Evolutionary conservation across 2,329 filamentous ascomycete species (phyloP), one percentile per base, ranked within the genome.

Genomic region (Ceratocystis ficicola): DNA sequence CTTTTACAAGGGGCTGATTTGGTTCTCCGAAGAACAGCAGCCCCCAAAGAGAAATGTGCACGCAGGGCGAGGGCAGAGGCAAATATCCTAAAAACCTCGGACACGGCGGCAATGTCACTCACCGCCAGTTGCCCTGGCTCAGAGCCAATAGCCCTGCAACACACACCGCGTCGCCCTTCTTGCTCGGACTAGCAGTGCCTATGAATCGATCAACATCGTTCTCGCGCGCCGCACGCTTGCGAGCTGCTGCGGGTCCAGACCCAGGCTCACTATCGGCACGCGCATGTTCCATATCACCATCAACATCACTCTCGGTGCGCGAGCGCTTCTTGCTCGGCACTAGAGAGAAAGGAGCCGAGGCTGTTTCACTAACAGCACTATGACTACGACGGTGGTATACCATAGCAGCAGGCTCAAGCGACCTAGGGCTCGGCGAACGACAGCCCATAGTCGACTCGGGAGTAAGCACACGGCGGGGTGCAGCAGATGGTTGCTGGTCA

Each of bases 111-210:
- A 20, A 62, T 65, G 50, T 44, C 28, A 61, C 55, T 64, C 59
- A 69, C 64, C 64, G 64, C 91, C 92, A 96, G 72, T 90, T 90
- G n/a, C 92, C 93, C 76, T 95, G 89, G 71, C 90, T 95, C 59
- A 97, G 79, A 63, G 89, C 93, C 69, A 96, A 75, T 69, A 97
- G 76, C n/a, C 90, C 90, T 65, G 93, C 90, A 60, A 96, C 87
- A 72, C 90, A 95, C 73, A 95, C 90, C 74, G 95, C 80, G 73
- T 96, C 93, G 66, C 86, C 83, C 73, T 85, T 86, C 75, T 90
- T 90, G 72, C 86, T 86, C 7, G 84, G 86, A 72, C 83, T 84
- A 69, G 84, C 80, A 41, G 83, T 81, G 62, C 80, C 80, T 86
- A 94, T 92, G 74, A 93, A 92, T 2, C 79, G 80, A 69, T 87